Evolutionary conservation across 2,329 filamentous ascomycete species (phyloP), one percentile per base, ranked within the genome.

Genomic region (Sodiomyces alkalinus): DNA sequence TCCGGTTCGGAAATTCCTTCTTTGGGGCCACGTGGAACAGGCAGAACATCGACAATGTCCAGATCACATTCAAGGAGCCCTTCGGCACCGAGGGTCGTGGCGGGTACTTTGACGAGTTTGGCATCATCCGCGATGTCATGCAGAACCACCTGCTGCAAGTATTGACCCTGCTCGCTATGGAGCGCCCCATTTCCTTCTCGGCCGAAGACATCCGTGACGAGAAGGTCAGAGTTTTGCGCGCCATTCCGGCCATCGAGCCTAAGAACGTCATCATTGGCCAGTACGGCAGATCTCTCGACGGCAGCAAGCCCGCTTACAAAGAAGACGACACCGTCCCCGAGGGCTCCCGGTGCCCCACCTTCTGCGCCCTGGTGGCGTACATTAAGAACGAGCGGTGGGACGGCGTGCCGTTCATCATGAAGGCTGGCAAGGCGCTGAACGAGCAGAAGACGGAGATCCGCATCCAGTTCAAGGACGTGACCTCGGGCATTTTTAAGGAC

Each of bases 301-400:
- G 87, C 45, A 86, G 71, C 60, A 98, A 96, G 68, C 90, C 90
- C 26, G 77, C 82, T 22, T 98, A 98, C 69, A 92, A 94, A 63
- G 90, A 98, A 59, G 90, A 98, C 44, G 86, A 96, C 50, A 96
- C 90, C 13, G 90, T 98, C 17, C 90, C 90, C 34, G 90, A 92
- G 62, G 86, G 93, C 42, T 94, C 87, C 19, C 76, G 92, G 45
- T 98, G 90, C 69, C 87, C 90, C 17, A 98, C 90, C 6, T 98
- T 98, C 67, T 93, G 86, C 49, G 87, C 90, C 20, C 75, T 98
- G 57, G 87, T 93, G 19, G 86, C 85, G 19, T 93, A 92, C 62
- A 96, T 98, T 60, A 96, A 96, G 73, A 98, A 98, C 56, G 90
- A 98, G 73, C 71, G 90, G 44, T 98, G 90, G 90, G 92, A 98